phyloP scores from a whole-genome alignment of 2,329 filamentous ascomycete species.

The Ophiocordyceps sinensis region DNA sequence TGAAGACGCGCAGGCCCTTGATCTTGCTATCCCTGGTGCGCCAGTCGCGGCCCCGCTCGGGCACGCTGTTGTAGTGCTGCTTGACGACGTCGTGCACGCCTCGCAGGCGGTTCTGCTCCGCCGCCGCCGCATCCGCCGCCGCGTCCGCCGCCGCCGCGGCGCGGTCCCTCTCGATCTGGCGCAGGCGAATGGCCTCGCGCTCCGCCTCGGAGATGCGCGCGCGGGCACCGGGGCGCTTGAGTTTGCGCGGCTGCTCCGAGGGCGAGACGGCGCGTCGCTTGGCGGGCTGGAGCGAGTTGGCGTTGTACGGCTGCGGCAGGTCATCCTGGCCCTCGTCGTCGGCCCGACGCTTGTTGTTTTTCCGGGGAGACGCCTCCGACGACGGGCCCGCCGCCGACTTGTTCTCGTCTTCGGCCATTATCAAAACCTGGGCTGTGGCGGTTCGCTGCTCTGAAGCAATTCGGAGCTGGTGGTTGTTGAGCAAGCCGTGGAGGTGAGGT shows the following conservation, averaged over 20 bases:
- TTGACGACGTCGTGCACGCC: constrained; percentile 71
- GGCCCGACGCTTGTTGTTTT: constrained; percentile 16
- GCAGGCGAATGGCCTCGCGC: constrained; percentile 51
- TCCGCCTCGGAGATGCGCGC: constrained; percentile 54
- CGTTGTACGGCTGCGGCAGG: constrained; percentile 46
- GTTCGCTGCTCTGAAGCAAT: too few relatives aligned
- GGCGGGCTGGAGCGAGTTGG: constrained; percentile 40
- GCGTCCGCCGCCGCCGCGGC: constrained; percentile 20
- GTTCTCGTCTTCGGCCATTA: constrained; percentile 1
- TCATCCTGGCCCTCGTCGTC: constrained; percentile 24
- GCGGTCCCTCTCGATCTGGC: constrained; percentile 41
- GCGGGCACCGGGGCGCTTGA: constrained; percentile 53
- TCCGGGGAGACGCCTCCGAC: constrained; percentile 1
- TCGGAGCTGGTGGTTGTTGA: too few relatives aligned
- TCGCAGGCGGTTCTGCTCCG: constrained; percentile 25
- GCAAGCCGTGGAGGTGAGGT: too few relatives aligned
- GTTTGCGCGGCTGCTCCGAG: constrained; percentile 45
- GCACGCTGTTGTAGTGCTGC: constrained; percentile 92
- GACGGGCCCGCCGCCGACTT: not conserved
- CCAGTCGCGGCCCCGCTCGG: constrained; percentile 88
- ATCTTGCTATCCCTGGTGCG: constrained; percentile 87
- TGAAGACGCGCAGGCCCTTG: constrained; percentile 85
- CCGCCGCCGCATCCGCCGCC: constrained; percentile 19
- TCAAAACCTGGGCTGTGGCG: not conserved
- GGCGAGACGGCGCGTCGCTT: constrained; percentile 43